Evolutionary conservation across 2,329 filamentous ascomycete genomes (phyloP), one percentile per base, ranked within the genome.

Genomic region (Fusarium buharicum): DNA sequence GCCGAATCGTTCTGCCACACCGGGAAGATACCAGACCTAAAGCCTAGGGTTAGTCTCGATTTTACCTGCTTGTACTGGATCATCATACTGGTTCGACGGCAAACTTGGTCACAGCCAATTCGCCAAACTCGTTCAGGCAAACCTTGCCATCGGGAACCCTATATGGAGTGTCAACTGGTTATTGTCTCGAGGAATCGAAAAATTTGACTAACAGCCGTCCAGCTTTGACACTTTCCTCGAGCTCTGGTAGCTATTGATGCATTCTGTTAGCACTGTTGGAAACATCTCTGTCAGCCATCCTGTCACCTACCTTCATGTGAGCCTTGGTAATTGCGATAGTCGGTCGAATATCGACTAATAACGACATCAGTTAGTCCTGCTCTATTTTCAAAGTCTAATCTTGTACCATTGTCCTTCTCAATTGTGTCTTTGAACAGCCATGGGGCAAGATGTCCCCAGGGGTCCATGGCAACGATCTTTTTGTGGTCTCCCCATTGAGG

Each of bases 391-490:
- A 7, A 22, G 13, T 20, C 27, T 3, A 75, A 51, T 5, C 11
- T 2, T 20, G 18, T 75, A 86, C 86, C 79, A 68, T 92, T 86
- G 39, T 97, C 87, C 46, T 89, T 87, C 44, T 90, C 83, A 70
- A 95, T 93, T 40, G 86, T 83, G 61, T 94, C 87, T 64, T 90
- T 90, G 79, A 90, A 96, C 3, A 96, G 78, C 89, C 90, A 93
- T 9, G 92, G 91, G 9, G 90, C 86, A 58, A 97, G 80, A 78
- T 98, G 95, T 7, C 95, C 94, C 75, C 90, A 91, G 0, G 94
- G 94, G 73, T 98, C 95, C 92, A 99, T 97, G 16, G 94, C 92
- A 13, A 98, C 94, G 62, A 99, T 98, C 81, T 97, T 98, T 76
- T 92, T 92, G 71, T 85, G 86, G 73, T 96, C 91, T 22, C 85